These are phyloP conservation scores for Pseudogymnoascus sp. DNA, from an alignment of 2,329 filamentous ascomycete genomes.

Conservation along the genomic window DNA sequence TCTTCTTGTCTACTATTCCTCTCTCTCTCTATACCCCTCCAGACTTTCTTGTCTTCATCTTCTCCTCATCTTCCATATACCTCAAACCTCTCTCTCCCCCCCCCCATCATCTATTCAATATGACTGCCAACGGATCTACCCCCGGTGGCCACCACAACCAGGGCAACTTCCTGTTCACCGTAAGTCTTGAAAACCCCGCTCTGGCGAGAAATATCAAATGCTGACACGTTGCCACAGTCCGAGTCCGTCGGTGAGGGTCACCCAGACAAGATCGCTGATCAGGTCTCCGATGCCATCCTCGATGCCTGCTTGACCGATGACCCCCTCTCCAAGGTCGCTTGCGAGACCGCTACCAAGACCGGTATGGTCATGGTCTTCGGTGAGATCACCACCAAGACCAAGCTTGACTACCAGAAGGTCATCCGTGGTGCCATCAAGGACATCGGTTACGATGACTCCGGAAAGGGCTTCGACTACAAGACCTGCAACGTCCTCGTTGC, in stretches of 20 bases:
- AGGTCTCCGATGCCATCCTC: conserved; percentile 96
- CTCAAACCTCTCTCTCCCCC: conserved; percentile 11
- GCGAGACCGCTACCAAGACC: conserved; percentile 98
- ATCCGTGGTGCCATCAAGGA: conserved; percentile 94
- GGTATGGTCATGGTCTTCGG: conserved; percentile 99
- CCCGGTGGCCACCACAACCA: conserved; percentile 40
- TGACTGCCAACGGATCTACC: conserved; percentile 39
- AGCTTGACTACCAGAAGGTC: conserved; percentile 95
- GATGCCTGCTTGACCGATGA: conserved; percentile 94
- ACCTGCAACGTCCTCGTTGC: conserved; percentile 97
- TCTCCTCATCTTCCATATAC: conserved; percentile 6
- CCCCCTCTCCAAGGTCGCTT: conserved; percentile 96
- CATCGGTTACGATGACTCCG: conserved; percentile 94
- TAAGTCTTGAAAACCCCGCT: conserved; percentile 31
- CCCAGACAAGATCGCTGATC: conserved; percentile 96
- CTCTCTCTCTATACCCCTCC: background rate
- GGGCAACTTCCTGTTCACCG: conserved; percentile 78
- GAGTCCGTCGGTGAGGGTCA: conserved; percentile 86
- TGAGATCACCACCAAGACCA: conserved; percentile 96
- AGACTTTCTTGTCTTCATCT: conserved; percentile 15
- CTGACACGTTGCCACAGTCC: conserved; percentile 41
- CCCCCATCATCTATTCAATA: conserved; percentile 35
- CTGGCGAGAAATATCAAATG: conserved; percentile 10
- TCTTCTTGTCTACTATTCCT: conserved; percentile 10
- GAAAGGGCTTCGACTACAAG: conserved; percentile 99